These are phyloP conservation scores for Penicillium verhagenii DNA, from an alignment of 495 filamentous ascomycete species.

Conservation along the genomic window DNA sequence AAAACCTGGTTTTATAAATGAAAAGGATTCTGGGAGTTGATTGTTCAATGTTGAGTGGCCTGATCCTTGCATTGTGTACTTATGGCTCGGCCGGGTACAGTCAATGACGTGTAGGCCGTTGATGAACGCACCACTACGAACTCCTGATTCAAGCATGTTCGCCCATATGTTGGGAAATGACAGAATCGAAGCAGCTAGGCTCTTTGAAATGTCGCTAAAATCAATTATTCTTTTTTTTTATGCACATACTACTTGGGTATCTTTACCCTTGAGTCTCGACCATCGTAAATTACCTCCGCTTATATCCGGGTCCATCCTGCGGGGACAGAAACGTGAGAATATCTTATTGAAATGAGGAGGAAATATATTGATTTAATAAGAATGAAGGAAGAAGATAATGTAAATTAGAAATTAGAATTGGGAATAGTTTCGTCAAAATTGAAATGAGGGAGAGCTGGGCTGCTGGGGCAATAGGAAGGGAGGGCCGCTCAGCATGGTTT, in stretches of 20 bases:
- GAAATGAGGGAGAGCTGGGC: no score
- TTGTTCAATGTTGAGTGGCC: background rate
- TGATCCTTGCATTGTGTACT: conserved; percentile 1
- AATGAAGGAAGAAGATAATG: no score
- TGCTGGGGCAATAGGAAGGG: no score
- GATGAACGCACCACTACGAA: conserved; percentile 9
- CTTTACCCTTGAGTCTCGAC: background rate
- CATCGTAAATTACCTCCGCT: background rate
- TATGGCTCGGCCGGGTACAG: background rate
- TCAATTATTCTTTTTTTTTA: background rate
- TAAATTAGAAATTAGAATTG: no score
- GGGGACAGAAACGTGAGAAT: background rate
- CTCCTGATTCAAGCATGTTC: background rate
- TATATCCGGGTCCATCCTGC: background rate
- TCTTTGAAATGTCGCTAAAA: background rate
- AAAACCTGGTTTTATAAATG: background rate
- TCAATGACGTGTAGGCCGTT: conserved; percentile 11
- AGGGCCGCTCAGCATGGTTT: no score
- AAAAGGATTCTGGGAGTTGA: background rate
- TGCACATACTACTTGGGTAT: background rate
- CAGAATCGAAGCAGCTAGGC: background rate
- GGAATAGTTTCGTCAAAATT: no score
- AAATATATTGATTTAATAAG: no score
- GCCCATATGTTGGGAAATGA: background rate
- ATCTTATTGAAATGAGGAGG: background rate